phyloP scores from a whole-genome alignment of 2,329 filamentous ascomycete genomes.

The Capronia americana region DNA sequence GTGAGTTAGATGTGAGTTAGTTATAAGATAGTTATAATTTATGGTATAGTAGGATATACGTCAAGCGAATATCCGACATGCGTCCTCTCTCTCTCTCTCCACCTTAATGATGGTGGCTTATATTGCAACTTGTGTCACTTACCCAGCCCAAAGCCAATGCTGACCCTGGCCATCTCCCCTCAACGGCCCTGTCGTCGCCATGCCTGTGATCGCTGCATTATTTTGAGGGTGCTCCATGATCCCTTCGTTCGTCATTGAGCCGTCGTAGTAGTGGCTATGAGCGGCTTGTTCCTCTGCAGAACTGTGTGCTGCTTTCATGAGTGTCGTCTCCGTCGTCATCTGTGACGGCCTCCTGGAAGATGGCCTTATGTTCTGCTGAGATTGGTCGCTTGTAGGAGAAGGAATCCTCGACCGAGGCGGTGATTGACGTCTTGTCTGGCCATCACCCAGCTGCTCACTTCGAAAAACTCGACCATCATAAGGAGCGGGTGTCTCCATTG shows the following conservation, averaged over 20 bases:
- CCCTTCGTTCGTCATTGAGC: not conserved
- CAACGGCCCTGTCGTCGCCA: conserved; percentile 26
- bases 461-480: not conserved
- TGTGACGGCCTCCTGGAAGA: not conserved
- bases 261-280: not conserved
- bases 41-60: too few relatives aligned
- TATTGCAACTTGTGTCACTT: not conserved
- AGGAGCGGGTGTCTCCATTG: not conserved
- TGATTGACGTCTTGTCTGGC: not conserved
- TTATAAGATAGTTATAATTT: not conserved
- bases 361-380: not conserved
- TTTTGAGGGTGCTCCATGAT: not conserved
- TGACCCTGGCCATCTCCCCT: conserved; percentile 2
- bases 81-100: not conserved
- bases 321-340: not conserved
- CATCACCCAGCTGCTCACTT: not conserved
- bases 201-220: not conserved
- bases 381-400: not conserved
- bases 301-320: not conserved
- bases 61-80: too few relatives aligned
- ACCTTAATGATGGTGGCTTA: not conserved
- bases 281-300: not conserved
- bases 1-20: too few relatives aligned
- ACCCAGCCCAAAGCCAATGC: not conserved
- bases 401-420: not conserved